Percentiles rank a stretch among this genome's conserved stretches.
phyloP scores from a whole-genome alignment of 345 rosid species.

The Gossypium anomalum region DNA sequence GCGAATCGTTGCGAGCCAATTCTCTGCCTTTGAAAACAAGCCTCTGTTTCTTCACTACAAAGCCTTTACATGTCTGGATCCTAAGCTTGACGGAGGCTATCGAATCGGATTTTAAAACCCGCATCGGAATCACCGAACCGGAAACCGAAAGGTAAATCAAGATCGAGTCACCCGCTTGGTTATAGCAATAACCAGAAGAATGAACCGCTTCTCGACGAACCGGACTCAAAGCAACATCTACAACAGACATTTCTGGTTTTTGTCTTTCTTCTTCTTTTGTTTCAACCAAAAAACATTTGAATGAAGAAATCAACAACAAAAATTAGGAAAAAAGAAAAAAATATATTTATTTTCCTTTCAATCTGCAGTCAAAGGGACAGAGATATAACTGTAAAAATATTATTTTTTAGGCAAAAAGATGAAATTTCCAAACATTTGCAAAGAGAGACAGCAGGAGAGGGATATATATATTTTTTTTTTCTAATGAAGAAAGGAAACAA shows the following conservation, averaged over 20 bases:
- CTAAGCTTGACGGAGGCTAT: conserved; percentile 76
- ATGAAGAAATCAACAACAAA: background rate
- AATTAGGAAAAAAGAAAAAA: background rate
- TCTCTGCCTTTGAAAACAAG: conserved; percentile 78
- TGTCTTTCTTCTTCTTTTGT: background rate
- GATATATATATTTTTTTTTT: conserved; percentile 13
- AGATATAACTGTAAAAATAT: background rate
- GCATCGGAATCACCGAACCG: conserved; percentile 66
- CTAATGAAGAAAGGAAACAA: conserved; percentile 1
- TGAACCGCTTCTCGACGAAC: conserved; percentile 35
- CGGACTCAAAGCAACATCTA: conserved; percentile 63
- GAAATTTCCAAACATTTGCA: background rate
- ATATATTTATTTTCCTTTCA: background rate
- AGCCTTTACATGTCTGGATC: conserved; percentile 80
- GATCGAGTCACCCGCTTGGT: conserved; percentile 40
- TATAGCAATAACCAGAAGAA: conserved; percentile 30
- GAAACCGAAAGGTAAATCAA: conserved; percentile 50
- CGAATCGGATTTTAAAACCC: conserved; percentile 65
- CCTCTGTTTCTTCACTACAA: conserved; percentile 71
- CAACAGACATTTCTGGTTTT: conserved; percentile 53
- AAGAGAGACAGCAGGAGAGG: background rate
- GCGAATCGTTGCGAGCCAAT: conserved; percentile 59
- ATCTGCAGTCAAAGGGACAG: background rate
- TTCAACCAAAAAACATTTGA: conserved; percentile 1
- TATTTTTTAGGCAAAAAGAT: background rate